Base-by-base conservation (phyloP, 192 early-diverging fungal species). In the Umbelopsis isabellina region DNA sequence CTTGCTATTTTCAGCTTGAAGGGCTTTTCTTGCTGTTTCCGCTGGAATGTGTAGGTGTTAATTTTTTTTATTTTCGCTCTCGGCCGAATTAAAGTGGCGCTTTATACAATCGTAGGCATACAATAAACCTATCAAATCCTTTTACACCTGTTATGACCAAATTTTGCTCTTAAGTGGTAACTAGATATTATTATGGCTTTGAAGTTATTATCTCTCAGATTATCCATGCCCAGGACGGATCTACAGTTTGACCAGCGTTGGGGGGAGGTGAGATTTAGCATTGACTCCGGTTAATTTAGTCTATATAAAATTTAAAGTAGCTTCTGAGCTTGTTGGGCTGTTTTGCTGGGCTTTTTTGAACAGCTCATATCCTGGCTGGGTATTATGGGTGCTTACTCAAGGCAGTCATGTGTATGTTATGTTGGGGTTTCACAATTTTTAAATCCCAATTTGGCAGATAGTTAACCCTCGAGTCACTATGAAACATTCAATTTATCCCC, bases 381-480 rank as follows among this genome's bases (percentile, higher is more conserved):
- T 30, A 30, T 30, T 30, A 30, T 41, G 10, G 10, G 37, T 41
- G 37, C 5, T 41, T 41, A 41, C 37, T 3, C 37, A 41, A 35
- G 30, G 4, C 27, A 35, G 30, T 61, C 55, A 61, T 61, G 55
- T 61, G 55, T 35, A 61, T 61, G 27, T 53, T 61, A 35, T 61
- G 55, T 61, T 61, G 55, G 55, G 55, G 55, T 61, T 61, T 35
- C 55, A 35, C 55, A 61, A 61, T 61, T 61, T 61, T 61, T 61
- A 25, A 61, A 27, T 35, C 55, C 30, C 55, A 61, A 30, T 61
- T n/a, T 33, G 55, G 55, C 16, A 35, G 10, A 35, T 61, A 61
- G 55, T 27, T 21, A 18, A 2, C 27, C 55, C 13, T 16, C 3
- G 27, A n/a, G 18, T 12, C 16, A 23, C 12, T 21, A 23, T 52